Evolutionary conservation across 2,329 filamentous ascomycete genomes (phyloP), one percentile per base, ranked within the genome.

Genomic region (Ramularia endophylla): DNA sequence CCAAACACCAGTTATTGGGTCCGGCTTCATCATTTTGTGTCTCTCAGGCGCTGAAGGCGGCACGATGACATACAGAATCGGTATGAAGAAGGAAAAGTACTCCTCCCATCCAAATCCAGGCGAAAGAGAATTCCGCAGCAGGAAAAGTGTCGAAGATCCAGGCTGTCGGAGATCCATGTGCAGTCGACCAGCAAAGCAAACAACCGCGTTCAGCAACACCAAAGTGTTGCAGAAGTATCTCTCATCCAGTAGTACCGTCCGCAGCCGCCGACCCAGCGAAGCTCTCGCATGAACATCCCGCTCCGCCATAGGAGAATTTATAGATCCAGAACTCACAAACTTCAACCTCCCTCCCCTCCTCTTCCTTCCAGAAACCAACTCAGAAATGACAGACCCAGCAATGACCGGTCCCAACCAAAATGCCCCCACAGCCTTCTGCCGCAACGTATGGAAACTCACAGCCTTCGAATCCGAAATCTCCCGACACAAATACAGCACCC

Each of bases 141-240:
- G 17, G 13, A 33, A 9, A 5, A 33, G 8, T 9, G 8, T 9
- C 22, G 33, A 38, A 38, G 13, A 35, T 38, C 38, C 38, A 38
- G 0, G 41, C 16, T 2, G 37, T n/a, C 16, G 13, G 13, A 27
- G 9, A 38, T 28, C 20, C 19, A 12, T 11, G 13, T 22, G 29
- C 27, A 41, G 17, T 18, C 28, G 13, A n/a, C 5, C 18, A 22
- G 27, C 13, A 9, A 39, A 18, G 9, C 38, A 29, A 17, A 29
- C 16, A 19, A 31, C 6, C 5, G 43, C 43, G 13, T 38, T 30
- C 4, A 22, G 34, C 8, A 22, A 27, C 18, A 46, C 18, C 1
- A 46, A 20, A 3, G 37, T 11, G 28, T 46, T 39, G 20, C 38
- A 41, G 33, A 39, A 38, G 17, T 41, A 35, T n/a, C 35, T 38